Conservation (phyloP, 345 rosid species). For the Arabidopsis arenosa region DNA sequence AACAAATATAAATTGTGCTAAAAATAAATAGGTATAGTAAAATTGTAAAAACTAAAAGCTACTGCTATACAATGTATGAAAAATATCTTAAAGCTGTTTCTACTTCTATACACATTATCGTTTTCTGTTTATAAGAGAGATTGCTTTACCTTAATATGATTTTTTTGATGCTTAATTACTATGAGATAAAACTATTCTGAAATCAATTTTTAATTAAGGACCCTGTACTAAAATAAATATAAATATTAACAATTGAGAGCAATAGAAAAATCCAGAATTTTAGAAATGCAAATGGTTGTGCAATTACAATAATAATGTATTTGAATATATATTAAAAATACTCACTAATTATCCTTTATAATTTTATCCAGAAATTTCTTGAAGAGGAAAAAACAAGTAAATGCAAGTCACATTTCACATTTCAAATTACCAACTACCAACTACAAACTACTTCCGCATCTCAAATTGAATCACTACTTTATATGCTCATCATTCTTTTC, state of each 20-base stretch:
- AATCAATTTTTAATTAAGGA: no score
- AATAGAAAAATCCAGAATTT: neutral
- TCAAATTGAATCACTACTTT: constrained; percentile 4
- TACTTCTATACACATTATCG: no score
- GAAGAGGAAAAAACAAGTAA: neutral
- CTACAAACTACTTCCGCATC: constrained; percentile 10
- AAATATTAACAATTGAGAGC: neutral
- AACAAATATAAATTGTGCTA: no score
- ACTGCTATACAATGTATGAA: no score
- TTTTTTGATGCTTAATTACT: no score
- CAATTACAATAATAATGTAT: neutral
- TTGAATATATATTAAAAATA: neutral
- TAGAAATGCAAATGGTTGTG: neutral
- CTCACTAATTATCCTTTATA: neutral
- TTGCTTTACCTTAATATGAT: no score
- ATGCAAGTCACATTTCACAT: neutral
- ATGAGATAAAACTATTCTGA: no score
- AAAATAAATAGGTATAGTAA: no score
- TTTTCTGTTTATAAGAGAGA: no score
- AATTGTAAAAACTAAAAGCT: no score
- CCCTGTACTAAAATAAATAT: neutral
- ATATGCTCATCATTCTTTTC: neutral
- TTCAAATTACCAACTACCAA: constrained; percentile 15
- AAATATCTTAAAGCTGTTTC: no score
- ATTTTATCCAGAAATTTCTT: neutral